Evolutionary conservation across 768 basidiomycete species (phyloP), one percentile per base, ranked within the genome.

Genomic region (Dioszegia crocea): DNA sequence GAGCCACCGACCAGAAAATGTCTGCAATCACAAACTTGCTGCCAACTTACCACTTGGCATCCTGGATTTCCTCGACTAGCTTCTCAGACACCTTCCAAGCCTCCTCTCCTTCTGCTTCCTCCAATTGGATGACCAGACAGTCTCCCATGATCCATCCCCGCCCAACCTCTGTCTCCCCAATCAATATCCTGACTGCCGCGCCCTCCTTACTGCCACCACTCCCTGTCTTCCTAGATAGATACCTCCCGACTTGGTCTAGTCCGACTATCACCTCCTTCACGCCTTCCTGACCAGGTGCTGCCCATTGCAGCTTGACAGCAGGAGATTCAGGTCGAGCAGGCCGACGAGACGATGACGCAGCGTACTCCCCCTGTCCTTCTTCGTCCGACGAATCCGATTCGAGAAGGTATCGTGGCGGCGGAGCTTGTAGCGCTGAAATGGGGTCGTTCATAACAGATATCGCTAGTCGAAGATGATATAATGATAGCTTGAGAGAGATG

Each of bases 371-470:
- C 53, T 70, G 69, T 16, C 69, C 69, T 56, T 74, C 72, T 61
- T 74, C 72, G 43, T 74, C 72, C n/a, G 67, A 68, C 0, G 69
- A 71, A 41, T 74, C 72, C 26, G 72, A 74, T 54, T 74, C 72
- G 38, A 74, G 65, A 21, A 70, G 59, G 56, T 74, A 74, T 45
- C 72, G 56, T 12, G 69, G 69, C 10, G 72, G 72, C 6, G 68
- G 69, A 9, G 54, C 69, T 12, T 33, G 53, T 9, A 71, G 40
- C 2, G 67, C 33, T 12, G 67, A 63, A 19, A 67, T 31, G 3
- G 72, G 69, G 56, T 74, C 72, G 65, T 68, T 65, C 70, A 71
- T 71, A 29, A 29, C 17, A 6, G 10, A 14, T 27, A 33, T 33
- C 33, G 33, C 8, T 6, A 33, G 33, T 6, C 6, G 33, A 33